phyloP scores from a whole-genome alignment of 306 rosid species.

The Trifolium pratense region DNA sequence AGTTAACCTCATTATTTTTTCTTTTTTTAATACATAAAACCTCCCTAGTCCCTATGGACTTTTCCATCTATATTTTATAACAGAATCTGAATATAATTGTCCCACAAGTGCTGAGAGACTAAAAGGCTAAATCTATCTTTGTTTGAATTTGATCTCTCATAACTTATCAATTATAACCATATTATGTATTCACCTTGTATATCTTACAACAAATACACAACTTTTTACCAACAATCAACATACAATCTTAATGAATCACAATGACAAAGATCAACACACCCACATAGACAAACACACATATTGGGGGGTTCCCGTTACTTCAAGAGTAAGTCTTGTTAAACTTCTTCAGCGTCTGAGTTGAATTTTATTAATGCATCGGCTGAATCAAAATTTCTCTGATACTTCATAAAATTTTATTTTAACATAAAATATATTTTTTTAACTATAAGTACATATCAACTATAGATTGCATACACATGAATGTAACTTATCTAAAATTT shows the following conservation, averaged over 20 bases:
- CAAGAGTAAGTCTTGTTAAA: background rate
- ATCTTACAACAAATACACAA: background rate
- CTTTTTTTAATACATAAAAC: background rate
- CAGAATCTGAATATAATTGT: background rate
- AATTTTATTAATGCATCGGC: conserved; percentile 4
- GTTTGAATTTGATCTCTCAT: background rate
- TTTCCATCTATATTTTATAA: background rate
- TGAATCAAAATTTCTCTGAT: conserved; percentile 1
- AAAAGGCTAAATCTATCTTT: background rate
- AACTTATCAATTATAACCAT: background rate
- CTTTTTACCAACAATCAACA: background rate
- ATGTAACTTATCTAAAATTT: background rate
- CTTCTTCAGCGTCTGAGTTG: background rate
- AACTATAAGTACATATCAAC: background rate
- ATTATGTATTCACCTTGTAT: background rate
- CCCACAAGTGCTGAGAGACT: background rate
- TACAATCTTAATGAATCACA: background rate
- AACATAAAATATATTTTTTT: background rate
- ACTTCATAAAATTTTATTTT: background rate
- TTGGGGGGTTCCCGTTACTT: background rate
- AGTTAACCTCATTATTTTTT: background rate
- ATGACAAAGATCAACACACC: background rate
- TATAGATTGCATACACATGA: background rate
- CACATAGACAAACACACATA: background rate
- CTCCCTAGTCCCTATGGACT: background rate